Base-by-base conservation (phyloP, 2,329 filamentous ascomycete species). In the Hypomyces rosellus region DNA sequence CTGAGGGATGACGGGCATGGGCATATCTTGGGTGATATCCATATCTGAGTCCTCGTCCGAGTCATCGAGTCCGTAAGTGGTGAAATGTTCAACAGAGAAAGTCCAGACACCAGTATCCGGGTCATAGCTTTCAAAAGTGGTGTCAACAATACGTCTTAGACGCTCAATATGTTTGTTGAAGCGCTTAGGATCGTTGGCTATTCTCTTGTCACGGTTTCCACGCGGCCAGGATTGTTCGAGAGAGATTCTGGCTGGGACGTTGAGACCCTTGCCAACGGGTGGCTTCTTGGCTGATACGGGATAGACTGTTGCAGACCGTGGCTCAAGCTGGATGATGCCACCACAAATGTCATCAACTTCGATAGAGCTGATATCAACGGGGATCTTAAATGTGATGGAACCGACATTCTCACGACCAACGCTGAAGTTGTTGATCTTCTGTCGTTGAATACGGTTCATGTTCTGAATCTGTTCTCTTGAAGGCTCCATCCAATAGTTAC, bases 31-130 rank as follows among this genome's bases (percentile, higher is more conserved):
- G 55, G 59, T 81, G 13, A 50, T 54, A 11, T 59, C 81, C 7
- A 75, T 75, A 43, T 85, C 77, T 7, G 81, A 82, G 46, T 88
- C 85, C 25, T 89, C 85, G 41, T 90, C 88, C 47, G 84, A 81
- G 38, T 88, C 89, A 56, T 92, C 86, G 48, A 97, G 77, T 38
- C 88, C 91, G 64, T 99, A 99, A 1, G 90, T 96, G 1, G 92
- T 97, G 67, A 95, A 99, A 68, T 99, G 93, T 62, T 92, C 84
- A n/a, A 99, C 93, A 9, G 76, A 83, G 72, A 99, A 99, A 13
- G 81, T 81, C 95, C 95, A 99, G 43, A 88, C 80, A 47, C 92
- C 93, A 47, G 84, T 90, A 1, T 88, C 77, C 51, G 77, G 74
- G 56, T 95, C 80, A 67, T 96, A 99, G 60, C 78, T 77, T 59